These are phyloP conservation scores for Zalaria sp. DNA, from an alignment of 2,329 filamentous ascomycete genomes.

Conservation along the genomic window DNA sequence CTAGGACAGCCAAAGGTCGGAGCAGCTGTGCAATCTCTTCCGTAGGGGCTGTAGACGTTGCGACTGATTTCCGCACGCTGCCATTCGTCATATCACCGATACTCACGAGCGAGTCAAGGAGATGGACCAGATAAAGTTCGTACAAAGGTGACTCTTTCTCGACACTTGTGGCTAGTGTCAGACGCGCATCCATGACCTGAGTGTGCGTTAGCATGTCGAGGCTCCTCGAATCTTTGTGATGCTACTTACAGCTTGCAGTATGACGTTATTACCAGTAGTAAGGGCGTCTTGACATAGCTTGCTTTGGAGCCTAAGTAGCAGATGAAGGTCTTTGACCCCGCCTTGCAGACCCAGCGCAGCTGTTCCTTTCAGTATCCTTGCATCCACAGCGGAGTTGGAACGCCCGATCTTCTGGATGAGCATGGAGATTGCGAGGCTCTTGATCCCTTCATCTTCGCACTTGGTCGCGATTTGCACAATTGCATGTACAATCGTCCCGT, in stretches of 20 bases:
- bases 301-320: slow-evolving; percentile 71
- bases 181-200: slow-evolving; percentile 62
- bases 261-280: slow-evolving; percentile 49
- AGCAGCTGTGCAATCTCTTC: slow-evolving; percentile 79
- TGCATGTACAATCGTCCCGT: slow-evolving; percentile 83
- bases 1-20: slow-evolving; percentile 72
- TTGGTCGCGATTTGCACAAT: slow-evolving; percentile 79
- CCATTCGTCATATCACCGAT: slow-evolving; percentile 76
- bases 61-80: slow-evolving; percentile 55
- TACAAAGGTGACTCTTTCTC: slow-evolving; percentile 60
- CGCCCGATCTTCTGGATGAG: slow-evolving; percentile 90
- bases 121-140: slow-evolving; percentile 67
- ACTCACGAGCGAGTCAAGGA: slow-evolving; percentile 77
- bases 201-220: slow-evolving; percentile 1
- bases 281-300: slow-evolving; percentile 46
- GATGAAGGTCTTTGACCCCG: slow-evolving; percentile 68
- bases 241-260: slow-evolving; percentile 55
- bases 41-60: slow-evolving; percentile 56
- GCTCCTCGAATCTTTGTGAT: background rate
- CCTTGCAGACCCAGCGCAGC: slow-evolving; percentile 65
- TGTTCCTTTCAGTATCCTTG: slow-evolving; percentile 71
- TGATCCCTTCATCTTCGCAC: slow-evolving; percentile 81
- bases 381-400: slow-evolving; percentile 66
- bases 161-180: slow-evolving; percentile 59
- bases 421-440: slow-evolving; percentile 85